Evolutionary conservation across 2,329 filamentous ascomycete species (phyloP), one percentile per base, ranked within the genome.

Genomic region (Aplosporella prunicola): DNA sequence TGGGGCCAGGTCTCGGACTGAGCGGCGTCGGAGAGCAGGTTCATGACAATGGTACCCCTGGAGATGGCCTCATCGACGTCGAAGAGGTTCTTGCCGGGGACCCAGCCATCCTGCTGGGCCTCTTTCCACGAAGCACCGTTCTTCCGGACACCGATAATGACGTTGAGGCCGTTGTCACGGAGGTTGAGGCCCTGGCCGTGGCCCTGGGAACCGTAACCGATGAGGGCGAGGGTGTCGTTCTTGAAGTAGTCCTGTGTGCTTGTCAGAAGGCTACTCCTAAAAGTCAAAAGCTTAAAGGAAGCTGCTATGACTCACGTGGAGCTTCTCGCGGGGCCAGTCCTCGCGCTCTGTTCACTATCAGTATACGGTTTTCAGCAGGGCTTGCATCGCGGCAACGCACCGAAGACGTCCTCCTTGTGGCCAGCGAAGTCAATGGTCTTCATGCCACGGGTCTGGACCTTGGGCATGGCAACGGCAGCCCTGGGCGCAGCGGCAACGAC

Each of bases 361-460:
- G 45, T 41, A 26, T 43, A 60, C 42, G 63, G 56, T 40, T 16
- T 42, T 46, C 40, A 51, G 46, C 45, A 44, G 20, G 13, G 26
- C 17, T n/a, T 7, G 13, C 3, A 33, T 28, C 17, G n/a, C 23
- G 20, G 41, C 23, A 38, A 58, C 75, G 55, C 67, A 93, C 86
- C 86, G 63, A 84, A 95, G 62, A 98, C 91, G 51, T 80, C 78
- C 77, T 98, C 91, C 72, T 93, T 89, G 62, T 76, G 74, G 58
- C 87, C 91, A 51, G 91, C 91, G 66, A 98, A 98, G 78, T 96
- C 88, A 67, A 98, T 89, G 54, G 89, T 95, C 85, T 98, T 96
- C 60, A 94, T 69, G 64, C 91, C 91, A 61, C 91, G 82, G 50
- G 75, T 70, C 58, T 79, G 76, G 72, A 86, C 81, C 63, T 78